These are phyloP conservation scores for Podaxis mareebaensis DNA, from an alignment of 768 basidiomycete genomes.

Conservation along the genomic window DNA sequence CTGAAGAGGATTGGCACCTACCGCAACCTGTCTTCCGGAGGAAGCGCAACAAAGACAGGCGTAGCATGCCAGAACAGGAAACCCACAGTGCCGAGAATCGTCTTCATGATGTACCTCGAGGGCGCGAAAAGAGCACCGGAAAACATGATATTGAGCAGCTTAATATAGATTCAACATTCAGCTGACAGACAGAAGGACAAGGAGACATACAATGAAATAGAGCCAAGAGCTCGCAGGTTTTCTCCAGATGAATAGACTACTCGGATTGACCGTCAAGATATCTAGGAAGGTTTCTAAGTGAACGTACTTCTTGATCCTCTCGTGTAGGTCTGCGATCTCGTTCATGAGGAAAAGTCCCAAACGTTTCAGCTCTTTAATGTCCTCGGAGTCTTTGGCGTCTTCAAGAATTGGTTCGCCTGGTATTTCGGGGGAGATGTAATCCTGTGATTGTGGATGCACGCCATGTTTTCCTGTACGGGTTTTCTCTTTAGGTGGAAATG, in stretches of 20 bases:
- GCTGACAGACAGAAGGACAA: constrained; percentile 3
- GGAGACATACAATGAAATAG: constrained; percentile 46
- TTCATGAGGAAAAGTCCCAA: constrained; percentile 40
- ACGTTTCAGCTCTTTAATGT: constrained; percentile 44
- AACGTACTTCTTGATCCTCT: constrained; percentile 62
- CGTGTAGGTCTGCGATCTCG: constrained; percentile 60
- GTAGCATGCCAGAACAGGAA: constrained; percentile 63
- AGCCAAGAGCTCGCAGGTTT: constrained; percentile 47
- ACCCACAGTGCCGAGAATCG: constrained; percentile 46
- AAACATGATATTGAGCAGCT: constrained; percentile 43
- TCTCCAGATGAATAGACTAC: constrained; percentile 71
- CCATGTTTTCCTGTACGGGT: constrained; percentile 9
- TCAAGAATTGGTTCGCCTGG: constrained; percentile 24
- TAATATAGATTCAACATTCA: background rate
- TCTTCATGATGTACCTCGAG: constrained; percentile 49
- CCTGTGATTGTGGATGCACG: background rate
- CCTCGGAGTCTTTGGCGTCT: constrained; percentile 32
- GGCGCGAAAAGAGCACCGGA: constrained; percentile 47
- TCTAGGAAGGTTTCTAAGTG: constrained; percentile 4
- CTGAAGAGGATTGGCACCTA: constrained; percentile 22
- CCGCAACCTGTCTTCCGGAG: constrained; percentile 48
- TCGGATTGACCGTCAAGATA: background rate
- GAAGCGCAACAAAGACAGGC: constrained; percentile 55
- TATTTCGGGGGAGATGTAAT: background rate
- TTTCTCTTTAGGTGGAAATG: constrained; percentile 35